Base-by-base conservation (phyloP, 2,329 filamentous ascomycete species). In the Helicocarpus griseus region DNA sequence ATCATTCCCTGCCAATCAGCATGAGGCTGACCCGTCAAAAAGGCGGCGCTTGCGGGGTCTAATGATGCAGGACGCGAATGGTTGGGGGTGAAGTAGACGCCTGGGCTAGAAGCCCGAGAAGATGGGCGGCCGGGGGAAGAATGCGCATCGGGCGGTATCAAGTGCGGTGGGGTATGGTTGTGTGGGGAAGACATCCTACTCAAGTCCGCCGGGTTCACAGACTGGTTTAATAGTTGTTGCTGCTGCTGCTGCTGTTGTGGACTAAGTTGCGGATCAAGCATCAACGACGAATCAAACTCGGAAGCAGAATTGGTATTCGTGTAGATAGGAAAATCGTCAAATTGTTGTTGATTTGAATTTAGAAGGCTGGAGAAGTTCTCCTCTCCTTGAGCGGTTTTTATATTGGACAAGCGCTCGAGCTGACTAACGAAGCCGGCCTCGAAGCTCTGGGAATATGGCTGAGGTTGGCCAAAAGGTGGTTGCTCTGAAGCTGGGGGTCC, bases 1-100 rank as follows among this genome's bases (percentile, higher is more conserved):
- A 76, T 67, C 63, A 77, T 71, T 31, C 74, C 73, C 52, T 70
- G 68, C 81, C 82, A 85, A 55, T 85, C 81, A 43, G 71, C 70
- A 46, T 73, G 70, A 43, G 71, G 66, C 49, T 73, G 71, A 14
- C 69, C 69, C 56, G 77, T 74, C 40, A 77, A 72, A 58, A 78
- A 84, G 47, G 79, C 77, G 2, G 80, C 78, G 57, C 73, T 81
- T 6, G 75, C 72, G 5, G 81, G 81, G 56, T 83, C 81, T 29
- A 85, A 68, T 21, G 81, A 83, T 19, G 76, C 71, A 59, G 81
- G 75, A 50, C 80, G 75, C 9, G 48, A 50, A 28, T 52, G 50
- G 13, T 47, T 19, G 22, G 50, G 50, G 4, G 50, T 52, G 26
- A 33, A 52, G 33, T 52, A 52, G 9, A 64, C 66, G 48, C 71